Conservation (phyloP, 2,329 filamentous ascomycete species). For the Exophiala bonariae region DNA sequence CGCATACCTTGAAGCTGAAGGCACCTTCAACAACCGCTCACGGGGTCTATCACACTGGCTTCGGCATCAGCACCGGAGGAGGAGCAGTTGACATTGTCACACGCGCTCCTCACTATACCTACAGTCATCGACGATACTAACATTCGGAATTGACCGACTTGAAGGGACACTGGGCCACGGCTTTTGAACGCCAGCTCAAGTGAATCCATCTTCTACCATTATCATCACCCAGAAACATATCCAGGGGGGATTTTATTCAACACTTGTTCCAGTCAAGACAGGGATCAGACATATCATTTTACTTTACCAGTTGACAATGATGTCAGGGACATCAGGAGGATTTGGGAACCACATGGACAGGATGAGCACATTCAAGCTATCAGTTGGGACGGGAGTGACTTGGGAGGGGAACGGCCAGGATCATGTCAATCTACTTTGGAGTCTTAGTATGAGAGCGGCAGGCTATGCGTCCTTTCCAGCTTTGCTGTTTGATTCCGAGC, state of each 20-base stretch:
- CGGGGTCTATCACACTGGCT: slow-evolving; percentile 18
- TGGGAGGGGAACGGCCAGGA: no score
- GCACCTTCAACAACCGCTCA: slow-evolving; percentile 11
- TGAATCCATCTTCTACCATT: no score
- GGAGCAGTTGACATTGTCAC: slow-evolving; percentile 18
- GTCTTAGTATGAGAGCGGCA: no score
- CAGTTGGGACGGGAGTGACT: no score
- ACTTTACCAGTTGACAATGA: neutral
- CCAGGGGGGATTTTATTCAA: neutral
- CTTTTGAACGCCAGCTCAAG: neutral
- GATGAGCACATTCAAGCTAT: no score
- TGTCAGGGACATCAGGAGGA: neutral
- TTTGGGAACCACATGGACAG: no score
- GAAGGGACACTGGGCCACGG: neutral
- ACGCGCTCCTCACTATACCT: slow-evolving; percentile 14
- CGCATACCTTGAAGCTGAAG: slow-evolving; percentile 14
- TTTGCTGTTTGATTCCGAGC: no score
- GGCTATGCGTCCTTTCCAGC: no score
- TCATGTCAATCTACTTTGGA: no score
- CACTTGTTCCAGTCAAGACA: slow-evolving; percentile 22
- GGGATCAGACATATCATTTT: neutral
- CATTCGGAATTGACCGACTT: neutral
- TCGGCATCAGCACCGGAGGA: slow-evolving; percentile 11
- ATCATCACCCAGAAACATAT: no score
- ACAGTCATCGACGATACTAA: slow-evolving; percentile 16